Evolutionary conservation across 1,139 yeast species (phyloP), one percentile per base, ranked within the genome.

Genomic region (Suhomyces wounanorum): DNA sequence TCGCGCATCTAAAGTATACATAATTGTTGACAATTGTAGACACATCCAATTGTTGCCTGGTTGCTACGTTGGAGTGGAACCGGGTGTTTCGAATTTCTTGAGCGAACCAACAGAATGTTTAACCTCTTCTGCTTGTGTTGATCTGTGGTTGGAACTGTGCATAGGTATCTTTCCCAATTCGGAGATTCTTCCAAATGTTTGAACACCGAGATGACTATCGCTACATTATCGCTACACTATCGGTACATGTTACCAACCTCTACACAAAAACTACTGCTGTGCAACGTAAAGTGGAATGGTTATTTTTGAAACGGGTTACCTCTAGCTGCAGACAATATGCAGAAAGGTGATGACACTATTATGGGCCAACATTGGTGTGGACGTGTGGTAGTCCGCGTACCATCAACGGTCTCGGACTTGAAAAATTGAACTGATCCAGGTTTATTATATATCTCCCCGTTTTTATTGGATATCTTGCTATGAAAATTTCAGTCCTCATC

Each of bases 351-450:
- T 26, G 30, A 26, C 30, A 26, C 8, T 6, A 10, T 10, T 31
- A 33, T 28, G 44, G 23, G 36, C 37, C 18, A 17, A 41, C 17
- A 14, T 39, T 25, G 3, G 25, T 4, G 18, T 6, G 21, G 28
- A 33, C 39, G 39, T 21, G 44, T 42, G 44, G 48, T 46, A 40
- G 49, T 46, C 42, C 49, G 45, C 49, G 43, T 16, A 42, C 46
- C 46, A 25, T 26, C 43, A 36, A 47, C 50, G 50, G 50, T 25
- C 26, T 48, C 51, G 48, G 51, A 48, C 40, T 48, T 48, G 51
- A 48, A 48, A 40, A 44, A 31, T 47, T 46, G 37, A 14, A 33
- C 37, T 14, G 18, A 33, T 33, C 33, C 33, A 30, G 33, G 8
- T 30, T 10, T 13, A 30, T 30, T 11, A 9, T 14, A 18, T 14